phyloP scores from a whole-genome alignment of 495 filamentous ascomycete genomes.

The Trichoderma gamsii region DNA sequence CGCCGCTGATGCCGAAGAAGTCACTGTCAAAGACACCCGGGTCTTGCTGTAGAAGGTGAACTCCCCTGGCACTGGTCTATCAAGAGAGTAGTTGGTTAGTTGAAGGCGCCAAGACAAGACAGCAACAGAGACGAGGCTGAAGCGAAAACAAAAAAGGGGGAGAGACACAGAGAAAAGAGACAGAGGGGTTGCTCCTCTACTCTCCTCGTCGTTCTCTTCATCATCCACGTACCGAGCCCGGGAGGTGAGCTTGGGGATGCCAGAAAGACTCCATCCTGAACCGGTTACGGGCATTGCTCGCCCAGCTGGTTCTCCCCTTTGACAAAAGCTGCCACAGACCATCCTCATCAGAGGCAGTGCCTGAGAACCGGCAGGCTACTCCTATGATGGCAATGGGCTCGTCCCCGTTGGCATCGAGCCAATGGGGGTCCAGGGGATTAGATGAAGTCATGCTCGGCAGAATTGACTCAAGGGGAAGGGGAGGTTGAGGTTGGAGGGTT shows the following conservation, averaged over 20 bases:
- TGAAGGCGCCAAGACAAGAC: not conserved
- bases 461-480: not conserved
- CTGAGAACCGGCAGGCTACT: conserved; percentile 6
- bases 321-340: conserved; percentile 9
- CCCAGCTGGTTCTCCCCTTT: conserved; percentile 3
- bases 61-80: conserved; percentile 2
- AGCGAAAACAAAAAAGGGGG: not conserved
- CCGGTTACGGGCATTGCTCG: conserved; percentile 5
- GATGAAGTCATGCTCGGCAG: not conserved
- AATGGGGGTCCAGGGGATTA: not conserved
- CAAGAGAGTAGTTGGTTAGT: not conserved
- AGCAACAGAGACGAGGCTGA: not conserved
- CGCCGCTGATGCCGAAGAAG: conserved; percentile 11
- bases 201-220: not conserved
- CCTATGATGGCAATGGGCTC: conserved; percentile 15
- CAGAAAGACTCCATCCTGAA: conserved; percentile 8
- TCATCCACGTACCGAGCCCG: not conserved
- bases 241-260: conserved; percentile 2
- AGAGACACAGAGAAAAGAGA: not conserved
- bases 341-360: not conserved
- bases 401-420: conserved; percentile 9
- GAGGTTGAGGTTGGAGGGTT: not conserved
- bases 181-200: not conserved
- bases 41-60: conserved; percentile 7
- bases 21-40: conserved; percentile 9